Conservation (phyloP, 768 basidiomycete genomes). For the Kwoniella mangroviensis region DNA sequence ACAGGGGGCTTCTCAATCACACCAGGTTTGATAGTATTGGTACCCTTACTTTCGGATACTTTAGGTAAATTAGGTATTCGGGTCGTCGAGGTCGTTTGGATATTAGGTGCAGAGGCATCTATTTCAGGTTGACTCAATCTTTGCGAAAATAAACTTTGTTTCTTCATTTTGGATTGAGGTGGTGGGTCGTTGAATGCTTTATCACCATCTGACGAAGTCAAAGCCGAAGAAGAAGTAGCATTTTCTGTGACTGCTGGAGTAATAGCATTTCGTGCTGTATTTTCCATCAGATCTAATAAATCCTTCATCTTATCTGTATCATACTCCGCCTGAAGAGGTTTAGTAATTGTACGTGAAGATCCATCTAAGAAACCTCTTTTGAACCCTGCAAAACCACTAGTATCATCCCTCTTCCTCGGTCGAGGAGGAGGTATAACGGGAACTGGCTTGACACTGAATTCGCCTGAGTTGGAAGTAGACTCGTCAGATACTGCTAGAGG, state of each 20-base stretch:
- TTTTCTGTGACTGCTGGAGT: too few relatives aligned
- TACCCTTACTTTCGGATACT: slow-evolving; percentile 16
- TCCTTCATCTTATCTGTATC: too few relatives aligned
- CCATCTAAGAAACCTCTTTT: slow-evolving; percentile 42
- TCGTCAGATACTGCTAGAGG: slow-evolving; percentile 12
- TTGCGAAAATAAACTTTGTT: slow-evolving; percentile 50
- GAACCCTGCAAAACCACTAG: slow-evolving; percentile 42
- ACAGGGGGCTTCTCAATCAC: slow-evolving; percentile 22
- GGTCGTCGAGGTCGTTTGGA: slow-evolving; percentile 7
- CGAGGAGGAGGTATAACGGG: slow-evolving; percentile 39
- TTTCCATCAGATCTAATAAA: too few relatives aligned
- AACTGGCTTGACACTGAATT: slow-evolving; percentile 27
- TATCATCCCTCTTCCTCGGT: slow-evolving; percentile 23
- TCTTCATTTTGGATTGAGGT: slow-evolving; percentile 18
- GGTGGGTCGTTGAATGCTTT: neutral
- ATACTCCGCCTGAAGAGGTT: too few relatives aligned
- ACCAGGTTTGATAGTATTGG: slow-evolving; percentile 12
- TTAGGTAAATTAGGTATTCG: slow-evolving; percentile 10
- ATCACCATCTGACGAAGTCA: neutral
- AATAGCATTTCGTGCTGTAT: too few relatives aligned
- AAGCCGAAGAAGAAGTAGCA: neutral
- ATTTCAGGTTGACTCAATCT: slow-evolving; percentile 25
- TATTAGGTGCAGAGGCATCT: slow-evolving; percentile 15
- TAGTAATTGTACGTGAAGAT: neutral
- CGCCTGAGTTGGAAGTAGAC: neutral